Evolutionary conservation across 257 asterid species (phyloP), one percentile per base, ranked within the genome.

Genomic region (Nemophila menziesii): DNA sequence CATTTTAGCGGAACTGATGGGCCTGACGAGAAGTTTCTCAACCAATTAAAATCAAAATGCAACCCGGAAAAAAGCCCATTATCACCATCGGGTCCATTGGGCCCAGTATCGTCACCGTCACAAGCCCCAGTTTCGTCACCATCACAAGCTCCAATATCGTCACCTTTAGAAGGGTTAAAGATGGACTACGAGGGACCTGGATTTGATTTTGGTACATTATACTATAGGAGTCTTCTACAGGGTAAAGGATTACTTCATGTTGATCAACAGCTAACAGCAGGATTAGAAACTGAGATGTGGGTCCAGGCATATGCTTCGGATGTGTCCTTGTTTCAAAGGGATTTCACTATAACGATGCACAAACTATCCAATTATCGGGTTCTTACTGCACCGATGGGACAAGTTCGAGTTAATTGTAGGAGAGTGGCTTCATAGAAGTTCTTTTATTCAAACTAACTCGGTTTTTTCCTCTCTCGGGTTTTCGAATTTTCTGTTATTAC

Each of bases 121-220:
- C 49, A 65, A 26, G 52, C 71, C 1, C 26, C 27, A 27, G 27
- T 55, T 8, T 18, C 56, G 17, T 46, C 50, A 16, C 27, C 73
- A 13, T 9, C 71, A 3, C 5, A 49, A 20, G 16, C 39, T 11
- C 18, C 4, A 23, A 17, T 50, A 9, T 56, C 57, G 16, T 48
- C 62, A 20, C 10, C 60, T 15, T 49, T 43, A 17, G 65, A 83
- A 21, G 74, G 55, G 21, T 62, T 80, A 62, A 66, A 46, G 51
- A 78, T 81, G 94, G 92, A 78, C 56, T 81, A 58, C 26, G 75
- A 86, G 51, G 97, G 94, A 44, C 78, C 74, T 1, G 60, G 92
- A 44, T 60, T 55, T 4, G 66, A 51, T 34, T 86, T 82, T 43
- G 97, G 92, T 16, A 59, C 68, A 3, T 46, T 74, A 3, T 73